Evolutionary conservation across 192 early-diverging fungal species (phyloP), one percentile per base, ranked within the genome.

Genomic region (Umbelopsis isabellina): DNA sequence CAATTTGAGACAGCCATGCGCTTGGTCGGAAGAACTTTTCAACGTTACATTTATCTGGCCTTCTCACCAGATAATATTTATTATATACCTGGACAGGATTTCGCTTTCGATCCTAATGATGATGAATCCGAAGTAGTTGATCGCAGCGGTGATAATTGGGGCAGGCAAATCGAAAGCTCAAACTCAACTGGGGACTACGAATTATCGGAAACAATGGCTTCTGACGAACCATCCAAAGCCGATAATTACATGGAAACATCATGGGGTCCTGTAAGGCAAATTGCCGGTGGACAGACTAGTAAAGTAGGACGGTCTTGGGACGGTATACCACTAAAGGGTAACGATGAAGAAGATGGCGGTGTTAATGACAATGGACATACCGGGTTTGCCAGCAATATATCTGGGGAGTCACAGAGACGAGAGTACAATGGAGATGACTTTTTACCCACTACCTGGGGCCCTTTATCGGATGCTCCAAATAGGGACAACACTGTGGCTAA

Each of bases 31-130:
- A 44, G 67, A 55, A 33, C 46, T 12, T 74, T 74, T 45, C 66
- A 64, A 35, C 27, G 22, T 3, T 68, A 69, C 69, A 48, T 48
- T 27, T 23, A 64, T 46, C 25, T 67, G 33, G 66, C 73, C 67
- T 49, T 69, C 33, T 74, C 73, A 20, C 73, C 73, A 10, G 18
- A 58, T 18, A 74, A 74, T 48, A 69, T 64, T 0, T 74, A 74
- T 37, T 74, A 68, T 44, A 48, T 37, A 20, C 68, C 68, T 55
- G 55, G 30, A 11, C 55, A 66, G 25, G 18, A 70, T 12, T 11
- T 30, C 5, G 18, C 18, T 12, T 2, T 30, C 27, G 10, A 61
- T 16, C 18, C 18, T 13, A 49, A 49, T 49, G 9, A 16, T 49
- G 20, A 49, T 16, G 55, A 25, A 33, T 18, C 2, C 7, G n/a